A percentile compares a stretch with the other conserved stretches of the same genome.
Conservation (phyloP, 352 stramenopile genomes). For the Pythium dissimile region DNA sequence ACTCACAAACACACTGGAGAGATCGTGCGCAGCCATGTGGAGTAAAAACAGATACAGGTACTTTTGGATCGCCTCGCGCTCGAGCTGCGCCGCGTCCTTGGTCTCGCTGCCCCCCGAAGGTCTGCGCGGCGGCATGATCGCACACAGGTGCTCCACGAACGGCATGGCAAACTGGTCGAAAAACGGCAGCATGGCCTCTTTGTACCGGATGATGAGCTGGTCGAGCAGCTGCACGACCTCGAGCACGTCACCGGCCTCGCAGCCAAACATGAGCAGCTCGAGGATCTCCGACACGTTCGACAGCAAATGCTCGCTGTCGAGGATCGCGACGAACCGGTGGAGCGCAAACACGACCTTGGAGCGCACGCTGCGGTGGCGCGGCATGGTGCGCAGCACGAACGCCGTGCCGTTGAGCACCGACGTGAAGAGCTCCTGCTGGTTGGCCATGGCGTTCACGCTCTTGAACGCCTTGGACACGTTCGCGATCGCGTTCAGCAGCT, state of each 20-base stretch:
- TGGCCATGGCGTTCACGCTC: slow-evolving; percentile 59
- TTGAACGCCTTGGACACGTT: slow-evolving; percentile 85
- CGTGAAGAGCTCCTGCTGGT: slow-evolving; percentile 75
- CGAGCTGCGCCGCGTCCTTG: slow-evolving; percentile 71
- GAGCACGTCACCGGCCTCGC: slow-evolving; percentile 58
- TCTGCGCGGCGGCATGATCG: slow-evolving; percentile 59
- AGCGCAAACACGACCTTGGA: slow-evolving; percentile 83
- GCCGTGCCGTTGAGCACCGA: slow-evolving; percentile 61
- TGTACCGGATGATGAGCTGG: slow-evolving; percentile 87
- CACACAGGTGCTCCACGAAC: slow-evolving; percentile 73
- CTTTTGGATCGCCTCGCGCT: slow-evolving; percentile 75
- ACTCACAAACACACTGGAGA: slow-evolving; percentile 65
- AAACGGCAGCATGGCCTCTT: slow-evolving; percentile 57
- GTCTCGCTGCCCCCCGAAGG: slow-evolving; percentile 43
- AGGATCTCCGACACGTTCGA: slow-evolving; percentile 55
- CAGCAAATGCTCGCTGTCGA: slow-evolving; percentile 71
- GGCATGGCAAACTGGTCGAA: slow-evolving; percentile 60
- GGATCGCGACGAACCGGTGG: slow-evolving; percentile 68
- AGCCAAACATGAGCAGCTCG: slow-evolving; percentile 61
- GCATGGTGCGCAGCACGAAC: slow-evolving; percentile 54
- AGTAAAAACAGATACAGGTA: slow-evolving; percentile 81
- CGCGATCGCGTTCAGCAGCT: slow-evolving; percentile 72
- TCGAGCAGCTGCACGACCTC: slow-evolving; percentile 83
- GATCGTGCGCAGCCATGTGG: slow-evolving; percentile 65
- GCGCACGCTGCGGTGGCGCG: slow-evolving; percentile 44